These are phyloP conservation scores for Penicillium digitatum DNA, from an alignment of 2,329 filamentous ascomycete genomes.

Conservation along the genomic window DNA sequence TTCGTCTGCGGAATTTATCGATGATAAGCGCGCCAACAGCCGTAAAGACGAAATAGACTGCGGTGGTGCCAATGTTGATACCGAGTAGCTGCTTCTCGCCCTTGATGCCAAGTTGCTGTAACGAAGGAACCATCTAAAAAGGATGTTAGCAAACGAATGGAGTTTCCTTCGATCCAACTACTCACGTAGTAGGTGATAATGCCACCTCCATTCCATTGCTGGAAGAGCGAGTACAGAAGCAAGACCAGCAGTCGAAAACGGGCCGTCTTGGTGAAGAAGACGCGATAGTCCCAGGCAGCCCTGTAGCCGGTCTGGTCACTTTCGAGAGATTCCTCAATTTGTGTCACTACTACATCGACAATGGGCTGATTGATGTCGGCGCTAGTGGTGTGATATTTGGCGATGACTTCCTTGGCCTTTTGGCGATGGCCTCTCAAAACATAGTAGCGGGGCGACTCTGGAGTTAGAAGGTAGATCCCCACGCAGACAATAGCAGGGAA, in stretches of 20 bases:
- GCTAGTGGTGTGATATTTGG: conserved; percentile 44
- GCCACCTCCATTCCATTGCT: conserved; percentile 49
- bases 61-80: conserved; percentile 44
- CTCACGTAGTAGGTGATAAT: conserved; percentile 45
- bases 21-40: conserved; percentile 43
- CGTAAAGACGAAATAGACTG: conserved; percentile 48
- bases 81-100: conserved; percentile 39
- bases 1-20: conserved; percentile 43
- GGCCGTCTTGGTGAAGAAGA: conserved; percentile 46
- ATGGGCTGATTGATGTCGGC: conserved; percentile 41
- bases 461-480: conserved; percentile 42
- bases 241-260: conserved; percentile 45
- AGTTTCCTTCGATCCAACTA: background rate
- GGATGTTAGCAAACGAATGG: background rate
- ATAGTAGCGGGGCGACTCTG: conserved; percentile 38
- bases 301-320: conserved; percentile 36
- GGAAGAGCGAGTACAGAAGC: conserved; percentile 46
- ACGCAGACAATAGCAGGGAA: conserved; percentile 48
- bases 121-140: conserved; percentile 33
- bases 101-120: conserved; percentile 44
- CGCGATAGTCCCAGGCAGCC: conserved; percentile 46
- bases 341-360: conserved; percentile 41
- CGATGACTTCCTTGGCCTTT: conserved; percentile 34
- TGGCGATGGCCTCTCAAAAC: conserved; percentile 34
- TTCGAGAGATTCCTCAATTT: conserved; percentile 47